phyloP scores from a whole-genome alignment of 768 basidiomycete genomes.

The Hygrocybe punicea region DNA sequence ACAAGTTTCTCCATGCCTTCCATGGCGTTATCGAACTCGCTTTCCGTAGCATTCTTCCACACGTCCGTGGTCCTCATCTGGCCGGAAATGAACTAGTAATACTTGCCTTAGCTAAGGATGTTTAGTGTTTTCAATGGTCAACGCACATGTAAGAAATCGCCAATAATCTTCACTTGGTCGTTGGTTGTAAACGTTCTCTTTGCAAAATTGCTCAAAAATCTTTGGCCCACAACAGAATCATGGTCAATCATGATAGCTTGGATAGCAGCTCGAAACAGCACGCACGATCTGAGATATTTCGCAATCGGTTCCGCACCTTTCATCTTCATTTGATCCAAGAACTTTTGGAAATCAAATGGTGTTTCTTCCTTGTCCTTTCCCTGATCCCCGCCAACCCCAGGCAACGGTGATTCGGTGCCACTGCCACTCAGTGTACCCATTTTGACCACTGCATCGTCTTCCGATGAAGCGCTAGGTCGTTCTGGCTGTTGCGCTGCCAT shows the following conservation, averaged over 20 bases:
- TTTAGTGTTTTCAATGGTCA: neutral
- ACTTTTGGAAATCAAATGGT: constrained; percentile 89
- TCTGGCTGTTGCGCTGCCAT: constrained; percentile 50
- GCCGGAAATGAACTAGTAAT: constrained; percentile 72
- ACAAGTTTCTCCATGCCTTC: constrained; percentile 99
- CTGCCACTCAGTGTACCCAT: constrained; percentile 28
- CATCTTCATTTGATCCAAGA: constrained; percentile 91
- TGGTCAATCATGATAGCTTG: neutral
- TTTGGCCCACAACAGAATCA: constrained; percentile 29
- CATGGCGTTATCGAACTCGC: constrained; percentile 93
- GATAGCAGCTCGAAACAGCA: constrained; percentile 15
- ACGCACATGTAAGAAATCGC: constrained; percentile 84
- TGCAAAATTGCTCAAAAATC: constrained; percentile 89
- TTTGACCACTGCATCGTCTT: constrained; percentile 11
- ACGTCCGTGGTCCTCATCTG: constrained; percentile 84
- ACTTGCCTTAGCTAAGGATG: constrained; percentile 11
- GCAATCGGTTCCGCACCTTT: constrained; percentile 88
- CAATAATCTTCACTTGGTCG: constrained; percentile 93
- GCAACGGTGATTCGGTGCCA: constrained; percentile 29
- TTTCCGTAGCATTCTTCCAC: constrained; percentile 74
- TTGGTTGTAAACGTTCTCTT: constrained; percentile 88
- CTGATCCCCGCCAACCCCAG: constrained; percentile 18
- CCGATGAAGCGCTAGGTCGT: neutral
- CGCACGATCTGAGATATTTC: constrained; percentile 92
- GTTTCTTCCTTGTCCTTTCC: constrained; percentile 42